phyloP scores from a whole-genome alignment of 768 basidiomycete species.

The Termitomyces sp. region DNA sequence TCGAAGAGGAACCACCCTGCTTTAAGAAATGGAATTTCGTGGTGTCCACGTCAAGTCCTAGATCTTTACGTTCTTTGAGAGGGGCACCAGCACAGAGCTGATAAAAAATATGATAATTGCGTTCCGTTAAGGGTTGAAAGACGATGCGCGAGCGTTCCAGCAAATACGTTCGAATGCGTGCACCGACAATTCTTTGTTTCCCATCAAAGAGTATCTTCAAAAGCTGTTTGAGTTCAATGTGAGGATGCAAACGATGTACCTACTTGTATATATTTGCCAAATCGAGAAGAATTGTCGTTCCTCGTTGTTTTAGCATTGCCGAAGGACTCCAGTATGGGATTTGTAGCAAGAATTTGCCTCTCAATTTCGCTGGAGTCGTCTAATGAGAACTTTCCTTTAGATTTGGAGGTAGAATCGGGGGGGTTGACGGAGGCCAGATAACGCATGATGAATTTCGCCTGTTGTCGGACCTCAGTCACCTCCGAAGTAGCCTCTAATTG shows the following conservation, averaged over 20 bases:
- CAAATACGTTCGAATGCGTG: constrained; percentile 97
- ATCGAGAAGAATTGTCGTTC: constrained; percentile 98
- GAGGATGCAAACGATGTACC: constrained; percentile 14
- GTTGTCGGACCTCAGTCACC: constrained; percentile 6
- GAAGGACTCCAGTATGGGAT: constrained; percentile 97
- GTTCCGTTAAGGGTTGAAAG: constrained; percentile 93
- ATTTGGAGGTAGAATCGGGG: constrained; percentile 50
- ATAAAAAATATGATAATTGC: constrained; percentile 99
- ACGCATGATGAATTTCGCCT: constrained; percentile 99
- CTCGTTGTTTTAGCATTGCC: constrained; percentile 99
- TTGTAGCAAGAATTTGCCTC: constrained; percentile 96
- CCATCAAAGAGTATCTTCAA: constrained; percentile 92
- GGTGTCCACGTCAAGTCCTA: constrained; percentile 82
- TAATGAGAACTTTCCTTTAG: constrained; percentile 64
- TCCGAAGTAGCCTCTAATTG: not conserved
- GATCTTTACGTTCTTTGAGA: constrained; percentile 89
- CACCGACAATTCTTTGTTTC: constrained; percentile 94
- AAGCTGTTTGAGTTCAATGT: not conserved
- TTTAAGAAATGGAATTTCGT: constrained; percentile 88
- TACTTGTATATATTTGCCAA: constrained; percentile 99
- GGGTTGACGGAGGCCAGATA: constrained; percentile 98
- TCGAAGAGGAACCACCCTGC: constrained; percentile 86
- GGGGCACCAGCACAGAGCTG: constrained; percentile 97
- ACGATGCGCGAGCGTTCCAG: constrained; percentile 96
- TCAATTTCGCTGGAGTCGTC: constrained; percentile 95